Evolutionary conservation across 345 rosid species (phyloP).

Genomic region (Lepidium aucheri): DNA sequence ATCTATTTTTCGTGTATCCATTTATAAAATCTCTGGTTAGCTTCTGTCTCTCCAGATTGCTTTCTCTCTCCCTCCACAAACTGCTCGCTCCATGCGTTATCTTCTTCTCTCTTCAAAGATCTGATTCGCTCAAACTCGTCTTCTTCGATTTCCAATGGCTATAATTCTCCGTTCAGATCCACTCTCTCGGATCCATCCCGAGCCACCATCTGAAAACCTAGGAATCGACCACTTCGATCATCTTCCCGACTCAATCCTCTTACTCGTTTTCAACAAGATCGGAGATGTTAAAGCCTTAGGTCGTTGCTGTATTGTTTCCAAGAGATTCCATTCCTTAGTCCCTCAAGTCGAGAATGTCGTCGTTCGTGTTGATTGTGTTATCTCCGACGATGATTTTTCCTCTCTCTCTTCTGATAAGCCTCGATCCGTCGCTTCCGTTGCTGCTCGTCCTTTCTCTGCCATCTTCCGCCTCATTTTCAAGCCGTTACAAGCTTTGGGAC

Average conservation of each 20-base stretch:
- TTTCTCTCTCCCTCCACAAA: background rate
- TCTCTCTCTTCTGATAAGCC: conserved; percentile 38
- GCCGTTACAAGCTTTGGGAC: conserved; percentile 68
- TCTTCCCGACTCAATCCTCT: conserved; percentile 70
- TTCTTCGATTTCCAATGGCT: conserved; percentile 5
- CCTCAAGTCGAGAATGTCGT: conserved; percentile 78
- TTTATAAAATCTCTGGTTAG: background rate
- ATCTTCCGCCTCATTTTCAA: conserved; percentile 51
- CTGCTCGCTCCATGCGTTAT: background rate
- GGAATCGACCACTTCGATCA: conserved; percentile 72
- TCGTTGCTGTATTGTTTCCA: conserved; percentile 78
- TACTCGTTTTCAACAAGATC: conserved; percentile 69
- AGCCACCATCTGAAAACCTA: conserved; percentile 9
- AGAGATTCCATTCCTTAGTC: conserved; percentile 68
- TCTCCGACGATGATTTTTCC: conserved; percentile 57
- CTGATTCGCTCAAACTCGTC: background rate
- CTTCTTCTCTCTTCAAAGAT: conserved; percentile 14
- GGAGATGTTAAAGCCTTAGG: conserved; percentile 92
- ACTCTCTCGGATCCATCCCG: conserved; percentile 43
- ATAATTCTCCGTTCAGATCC: conserved; percentile 44
- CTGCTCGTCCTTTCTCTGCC: conserved; percentile 8
- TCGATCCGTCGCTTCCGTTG: conserved; percentile 31
- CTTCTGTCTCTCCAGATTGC: background rate
- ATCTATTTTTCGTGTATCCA: background rate
- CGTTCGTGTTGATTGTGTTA: conserved; percentile 92